Base-by-base conservation (phyloP, 225 moss, liverwort and hornwort genomes). In the Polytrichum formosum region DNA sequence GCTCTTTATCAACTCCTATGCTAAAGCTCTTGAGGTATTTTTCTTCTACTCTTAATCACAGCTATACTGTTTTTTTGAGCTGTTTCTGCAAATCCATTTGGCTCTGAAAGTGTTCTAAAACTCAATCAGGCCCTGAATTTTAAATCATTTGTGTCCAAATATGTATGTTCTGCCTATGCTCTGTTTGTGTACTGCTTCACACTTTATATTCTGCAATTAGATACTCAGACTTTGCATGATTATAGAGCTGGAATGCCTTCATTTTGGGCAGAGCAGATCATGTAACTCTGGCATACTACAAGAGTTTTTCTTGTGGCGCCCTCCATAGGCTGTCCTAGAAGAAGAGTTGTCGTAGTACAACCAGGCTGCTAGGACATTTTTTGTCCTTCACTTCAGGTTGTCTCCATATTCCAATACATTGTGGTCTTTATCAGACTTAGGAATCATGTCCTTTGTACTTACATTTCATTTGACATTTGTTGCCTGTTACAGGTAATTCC, bases 1-100 rank as follows among this genome's bases (percentile, higher is more conserved):
- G 70, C 81, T 92, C 70, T 98, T 98, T 61, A 98, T 94, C 79
- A 98, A 98, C 63, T 91, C 97, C 6, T 94, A 92, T 70, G 97
- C 97, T 1, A 98, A 94, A 75, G 94, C 97, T 70, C 83, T 98
- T 35, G 97, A 98, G 93, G 97, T 92, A 84, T 37, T 2, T 18
- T 37, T 64, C 19, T 2, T 6, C 67, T 26, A 73, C 31, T 16
- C 13, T 46, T 10, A 13, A 13, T 46, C 16, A 46, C 46, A 46
- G 2, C 2, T 13, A 46, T 0, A 2, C 13, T 35, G 35, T 2
- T 35, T 0, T 9, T 1, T 35, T 35, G 35, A 35, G 35, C 9
- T 35, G 9, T 35, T 9, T 35, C 35, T 46, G 13, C 13, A 46
- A 46, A 46, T 46, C 46, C 10, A 13, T 46, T 46, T 46, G 46